Base-by-base conservation (phyloP, 2,329 filamentous ascomycete species). In the Rhinocladiella mackenziei region DNA sequence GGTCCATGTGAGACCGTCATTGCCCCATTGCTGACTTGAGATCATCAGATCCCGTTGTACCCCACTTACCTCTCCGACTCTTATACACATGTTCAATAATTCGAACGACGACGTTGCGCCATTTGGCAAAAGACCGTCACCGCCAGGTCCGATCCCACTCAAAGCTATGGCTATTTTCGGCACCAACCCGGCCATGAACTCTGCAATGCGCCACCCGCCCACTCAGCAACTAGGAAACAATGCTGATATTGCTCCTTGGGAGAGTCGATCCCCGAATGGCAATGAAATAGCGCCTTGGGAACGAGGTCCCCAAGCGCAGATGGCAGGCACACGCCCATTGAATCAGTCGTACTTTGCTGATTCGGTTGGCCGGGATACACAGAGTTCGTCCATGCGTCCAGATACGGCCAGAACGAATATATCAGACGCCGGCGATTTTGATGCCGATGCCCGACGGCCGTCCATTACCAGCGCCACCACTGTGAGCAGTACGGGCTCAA, bases 381-480 rank as follows among this genome's bases (percentile, higher is more conserved):
- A 87, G 57, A 68, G 86, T 40, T 89, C 86, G 22, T 82, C 86
- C 1, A 76, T 78, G 42, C 77, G 82, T 28, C 75, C 79, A 2
- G 71, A 74, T 26, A 74, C 71, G 50, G 72, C 73, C 38, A 72
- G 69, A 22, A 70, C 71, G 11, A 68, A 67, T 39, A 69, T 65
- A 50, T 78, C 74, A 56, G 83, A 86, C 39, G 78, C 78, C 3
- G 73, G 78, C 30, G 68, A 76, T 32, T 82, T 76, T 58, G 80
- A 76, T 59, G 70, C 73, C 50, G 86, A 94, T 60, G 84, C 86
- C 56, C 75, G 92, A 51, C 78, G 91, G 37, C 91, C 91, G 2
- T 97, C 92, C 3, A 77, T 88, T 38, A 89, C 89, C 28, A 96
- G 89, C 65, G 81, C 89, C 53, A 89, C 84, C 10, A 94, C 84